Evolutionary conservation across 108 stramenopile genomes (phyloP), one percentile per base, ranked within the genome.

Genomic region (Cylindrotheca fusiformis): DNA sequence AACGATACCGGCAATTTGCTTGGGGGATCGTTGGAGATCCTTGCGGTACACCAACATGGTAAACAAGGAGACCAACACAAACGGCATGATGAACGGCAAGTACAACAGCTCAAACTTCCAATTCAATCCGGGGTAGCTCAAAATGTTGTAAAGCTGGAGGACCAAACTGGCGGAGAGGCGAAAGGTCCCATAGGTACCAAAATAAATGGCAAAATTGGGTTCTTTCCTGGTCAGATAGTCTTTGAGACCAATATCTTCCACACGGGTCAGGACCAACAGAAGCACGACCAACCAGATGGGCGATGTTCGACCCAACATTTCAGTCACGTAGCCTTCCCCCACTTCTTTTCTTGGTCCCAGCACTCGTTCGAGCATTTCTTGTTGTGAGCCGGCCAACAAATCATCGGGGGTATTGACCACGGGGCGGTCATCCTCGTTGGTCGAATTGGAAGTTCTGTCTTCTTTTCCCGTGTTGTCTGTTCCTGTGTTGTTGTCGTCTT

Each of bases 91-190:
- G n/a, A n/a, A n/a, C n/a, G n/a, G n/a, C n/a, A n/a, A n/a, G n/a
- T 81, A 87, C 1, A 87, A 48, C 17, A 87, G 68, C 62, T 83
- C 82, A 53, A 76, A 87, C 48, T 80, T n/a, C n/a, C n/a, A n/a
- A n/a, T n/a, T n/a, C n/a, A n/a, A n/a, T n/a, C n/a, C n/a, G n/a
- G n/a, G n/a, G n/a, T n/a, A n/a, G n/a, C n/a, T n/a, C n/a, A n/a
- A n/a, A n/a, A n/a, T n/a, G n/a, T n/a, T n/a, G n/a, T n/a, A n/a
- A n/a, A n/a, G n/a, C n/a, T n/a, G n/a, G n/a, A n/a, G n/a, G n/a
- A n/a, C n/a, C n/a, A n/a, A n/a, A n/a, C n/a, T n/a, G n/a, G n/a
- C n/a, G n/a, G n/a, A n/a, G n/a, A n/a, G n/a, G n/a, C n/a, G n/a
- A n/a, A n/a, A n/a, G n/a, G n/a, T n/a, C n/a, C n/a, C n/a, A n/a